Evolutionary conservation across 441 rosid species (phyloP), one percentile per base, ranked within the genome.

Genomic region (Euphorbia corollata): DNA sequence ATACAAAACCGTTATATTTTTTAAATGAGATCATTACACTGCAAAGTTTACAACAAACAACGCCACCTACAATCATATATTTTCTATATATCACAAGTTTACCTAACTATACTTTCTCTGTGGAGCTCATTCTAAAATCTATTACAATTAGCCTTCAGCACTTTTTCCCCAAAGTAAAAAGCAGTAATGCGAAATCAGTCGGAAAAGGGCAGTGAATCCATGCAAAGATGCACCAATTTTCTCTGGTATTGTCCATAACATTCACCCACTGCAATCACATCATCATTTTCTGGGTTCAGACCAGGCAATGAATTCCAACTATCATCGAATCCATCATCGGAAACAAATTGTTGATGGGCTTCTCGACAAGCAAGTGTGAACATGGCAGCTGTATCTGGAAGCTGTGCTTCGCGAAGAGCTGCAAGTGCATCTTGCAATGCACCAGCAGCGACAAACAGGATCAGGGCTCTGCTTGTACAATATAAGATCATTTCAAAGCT

Each of bases 311-410:
- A 68, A 8, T 71, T 39, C n/a, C 56, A 71, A 47, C 47, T 61
- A 48, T 80, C 74, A 24, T 84, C 84, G 73, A 68, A 73, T 58
- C 76, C 74, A 47, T 81, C 27, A 71, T 77, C 84, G 6, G 73
- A 43, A 50, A 81, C 32, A 23, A 81, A 75, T 60, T 85, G 87
- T 32, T 82, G 71, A 67, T 85, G 90, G 67, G 86, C 82, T 82
- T 93, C 97, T 30, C 78, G 78, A 74, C 96, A 93, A 62, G 96
- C 99, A 22, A 89, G 85, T 65, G 86, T 75, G 74, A 93, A 91
- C 99, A 93, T 93, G 72, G 96, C 95, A 72, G 96, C 96, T 38
- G 97, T 85, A 78, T 93, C 92, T 0, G 97, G 96, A 59, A 84
- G 93, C 53, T 87, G 96, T 38, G 87, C 88, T 72, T 81, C 89